These are phyloP conservation scores for Rickenella mellea DNA, from an alignment of 768 basidiomycete species.

Conservation along the genomic window DNA sequence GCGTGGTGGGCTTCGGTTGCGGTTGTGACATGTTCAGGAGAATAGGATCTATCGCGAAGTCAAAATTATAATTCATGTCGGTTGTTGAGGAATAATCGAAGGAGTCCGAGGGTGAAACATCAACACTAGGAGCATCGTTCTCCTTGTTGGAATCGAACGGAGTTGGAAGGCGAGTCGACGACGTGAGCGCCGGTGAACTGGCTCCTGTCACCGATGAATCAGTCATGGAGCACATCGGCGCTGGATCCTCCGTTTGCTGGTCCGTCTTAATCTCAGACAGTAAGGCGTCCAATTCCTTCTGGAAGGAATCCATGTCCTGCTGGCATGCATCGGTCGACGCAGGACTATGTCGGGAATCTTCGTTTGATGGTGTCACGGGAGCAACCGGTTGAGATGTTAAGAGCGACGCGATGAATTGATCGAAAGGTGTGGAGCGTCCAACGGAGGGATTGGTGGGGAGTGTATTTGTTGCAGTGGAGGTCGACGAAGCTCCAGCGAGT, in stretches of 20 bases:
- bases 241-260: no score
- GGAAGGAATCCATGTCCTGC: no score
- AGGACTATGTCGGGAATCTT: no score
- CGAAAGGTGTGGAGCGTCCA: constrained; percentile 20
- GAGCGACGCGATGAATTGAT: constrained; percentile 31
- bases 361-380: no score
- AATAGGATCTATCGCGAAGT: constrained; percentile 11
- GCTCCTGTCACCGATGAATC: not conserved
- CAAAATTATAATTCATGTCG: not conserved
- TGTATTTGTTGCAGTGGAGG: constrained; percentile 2
- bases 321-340: no score
- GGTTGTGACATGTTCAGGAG: constrained; percentile 7
- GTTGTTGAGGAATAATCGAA: no score
- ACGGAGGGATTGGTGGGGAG: constrained; percentile 2
- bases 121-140: not conserved
- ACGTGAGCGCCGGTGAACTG: not conserved
- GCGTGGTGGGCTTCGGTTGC: constrained; percentile 10
- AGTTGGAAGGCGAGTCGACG: not conserved
- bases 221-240: no score
- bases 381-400: no score
- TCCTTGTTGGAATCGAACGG: not conserved
- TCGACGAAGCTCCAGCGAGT: not conserved
- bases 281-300: no score
- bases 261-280: no score
- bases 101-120: not conserved